phyloP scores from a whole-genome alignment of 176 grass and related monocot species.

The Cenchrus purpureus region DNA sequence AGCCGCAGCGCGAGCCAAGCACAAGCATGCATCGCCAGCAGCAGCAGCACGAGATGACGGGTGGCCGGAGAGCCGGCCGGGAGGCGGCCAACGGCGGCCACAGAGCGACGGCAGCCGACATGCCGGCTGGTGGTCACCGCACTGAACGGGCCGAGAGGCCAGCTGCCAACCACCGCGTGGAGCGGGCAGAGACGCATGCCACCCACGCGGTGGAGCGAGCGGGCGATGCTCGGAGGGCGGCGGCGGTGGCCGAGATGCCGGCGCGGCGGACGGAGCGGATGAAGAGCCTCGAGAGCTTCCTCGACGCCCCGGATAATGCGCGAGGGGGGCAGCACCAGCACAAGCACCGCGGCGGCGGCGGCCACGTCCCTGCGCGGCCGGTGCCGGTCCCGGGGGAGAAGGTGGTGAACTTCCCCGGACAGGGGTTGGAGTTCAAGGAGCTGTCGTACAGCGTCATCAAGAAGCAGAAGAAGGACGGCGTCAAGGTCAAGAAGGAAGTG shows the following conservation, averaged over 20 bases:
- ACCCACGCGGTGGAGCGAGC: background rate
- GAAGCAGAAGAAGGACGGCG: constrained; percentile 72
- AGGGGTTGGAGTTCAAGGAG: constrained; percentile 74
- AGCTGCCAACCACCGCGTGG: background rate
- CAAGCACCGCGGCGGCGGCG: background rate
- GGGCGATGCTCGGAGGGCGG: background rate
- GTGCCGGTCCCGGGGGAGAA: background rate
- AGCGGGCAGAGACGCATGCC: background rate
- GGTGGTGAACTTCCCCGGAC: constrained; percentile 47
- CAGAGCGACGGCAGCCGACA: background rate
- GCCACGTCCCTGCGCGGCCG: background rate
- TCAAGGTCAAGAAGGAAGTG: constrained; percentile 60
- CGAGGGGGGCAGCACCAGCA: background rate
- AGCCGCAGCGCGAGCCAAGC: background rate
- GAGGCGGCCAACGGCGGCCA: background rate
- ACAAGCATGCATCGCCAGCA: constrained; percentile 19
- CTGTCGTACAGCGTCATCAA: constrained; percentile 71
- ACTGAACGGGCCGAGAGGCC: constrained; percentile 9
- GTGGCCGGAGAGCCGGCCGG: constrained; percentile 1
- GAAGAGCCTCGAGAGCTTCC: constrained; percentile 63
- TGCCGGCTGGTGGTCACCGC: background rate
- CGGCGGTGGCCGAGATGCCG: background rate
- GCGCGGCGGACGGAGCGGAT: constrained; percentile 16
- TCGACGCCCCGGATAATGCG: constrained; percentile 28
- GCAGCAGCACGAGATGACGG: constrained; percentile 10